Evolutionary conservation across 2,329 filamentous ascomycete species (phyloP), one percentile per base, ranked within the genome.

Genomic region (Talaromyces sp.): DNA sequence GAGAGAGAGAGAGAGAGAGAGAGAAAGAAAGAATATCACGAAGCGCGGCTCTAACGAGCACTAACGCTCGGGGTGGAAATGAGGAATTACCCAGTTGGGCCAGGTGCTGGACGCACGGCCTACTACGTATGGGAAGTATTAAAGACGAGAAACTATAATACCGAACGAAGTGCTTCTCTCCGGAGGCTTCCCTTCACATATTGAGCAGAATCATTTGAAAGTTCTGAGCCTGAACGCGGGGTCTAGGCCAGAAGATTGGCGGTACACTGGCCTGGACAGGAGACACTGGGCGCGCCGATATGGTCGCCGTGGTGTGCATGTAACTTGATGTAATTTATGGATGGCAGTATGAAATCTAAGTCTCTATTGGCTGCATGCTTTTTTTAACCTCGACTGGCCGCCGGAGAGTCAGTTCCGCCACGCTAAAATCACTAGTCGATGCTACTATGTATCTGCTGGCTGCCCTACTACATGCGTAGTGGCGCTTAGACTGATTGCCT

Each of bases 321-420:
- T 45, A 45, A 11, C 43, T 31, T 31, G 9, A n/a, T 45, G 19
- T 19, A 47, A 17, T 41, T 41, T 17, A 15, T 25, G 49, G 11
- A 52, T 33, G 49, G 15, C 27, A 31, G 27, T 31, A 52, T 17
- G 9, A 11, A 10, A 3, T 37, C 31, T 13, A 54, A 13, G 50
- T 33, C n/a, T 2, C n/a, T 19, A 56, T 45, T 59, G 56, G 56
- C 35, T 45, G 39, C 37, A 45, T 45, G 31, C 59, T 39, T 39
- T 39, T 39, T 45, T 63, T 57, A 49, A 45, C 61, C 61, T 57
- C 56, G 37, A 57, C 61, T 39, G 61, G 61, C 61, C 61, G 61
- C 49, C 61, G 61, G 61, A 63, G 25, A 33, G n/a, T 31, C 37
- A 13, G 22, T 59, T 59, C 56, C 56, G 56, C n/a, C 19, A 45